Conservation (phyloP, 768 basidiomycete genomes). For the Boletus subcaerulescens region DNA sequence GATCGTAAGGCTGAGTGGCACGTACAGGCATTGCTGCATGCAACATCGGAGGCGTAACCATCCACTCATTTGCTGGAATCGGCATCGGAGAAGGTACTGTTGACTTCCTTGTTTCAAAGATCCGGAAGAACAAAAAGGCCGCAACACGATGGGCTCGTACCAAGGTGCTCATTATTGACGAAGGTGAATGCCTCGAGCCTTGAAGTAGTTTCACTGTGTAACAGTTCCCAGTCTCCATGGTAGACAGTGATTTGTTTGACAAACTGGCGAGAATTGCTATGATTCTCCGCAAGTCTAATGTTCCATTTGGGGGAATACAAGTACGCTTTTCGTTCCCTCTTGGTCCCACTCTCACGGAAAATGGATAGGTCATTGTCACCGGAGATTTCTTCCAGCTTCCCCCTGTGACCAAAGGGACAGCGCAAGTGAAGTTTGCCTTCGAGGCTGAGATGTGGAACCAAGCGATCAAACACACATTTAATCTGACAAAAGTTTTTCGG, state of each 20-base stretch:
- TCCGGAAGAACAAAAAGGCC: conserved; percentile 85
- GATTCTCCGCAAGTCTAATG: conserved; percentile 53
- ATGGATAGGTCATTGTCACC: conserved; percentile 74
- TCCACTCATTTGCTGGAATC: conserved; percentile 95
- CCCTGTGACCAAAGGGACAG: conserved; percentile 70
- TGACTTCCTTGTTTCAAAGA: conserved; percentile 57
- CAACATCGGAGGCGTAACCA: conserved; percentile 93
- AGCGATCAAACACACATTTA: conserved; percentile 78
- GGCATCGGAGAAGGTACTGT: conserved; percentile 73
- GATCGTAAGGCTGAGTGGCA: not conserved
- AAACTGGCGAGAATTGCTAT: conserved; percentile 76
- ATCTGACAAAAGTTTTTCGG: conserved; percentile 92
- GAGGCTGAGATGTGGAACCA: conserved; percentile 79
- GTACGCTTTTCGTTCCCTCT: conserved; percentile 33
- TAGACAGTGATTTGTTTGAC: conserved; percentile 91
- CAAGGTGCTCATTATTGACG: conserved; percentile 80
- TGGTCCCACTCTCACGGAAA: not conserved
- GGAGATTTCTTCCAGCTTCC: conserved; percentile 99
- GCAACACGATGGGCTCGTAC: conserved; percentile 76
- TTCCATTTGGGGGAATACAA: conserved; percentile 94
- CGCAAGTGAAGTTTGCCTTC: conserved; percentile 80
- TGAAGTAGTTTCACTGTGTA: not conserved
- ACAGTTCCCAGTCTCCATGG: conserved; percentile 80
- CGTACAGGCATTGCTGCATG: conserved; percentile 85
- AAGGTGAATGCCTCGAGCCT: conserved; percentile 45